Evolutionary conservation across 2,329 filamentous ascomycete species (phyloP).

Genomic region (Gremmenia infestans): DNA sequence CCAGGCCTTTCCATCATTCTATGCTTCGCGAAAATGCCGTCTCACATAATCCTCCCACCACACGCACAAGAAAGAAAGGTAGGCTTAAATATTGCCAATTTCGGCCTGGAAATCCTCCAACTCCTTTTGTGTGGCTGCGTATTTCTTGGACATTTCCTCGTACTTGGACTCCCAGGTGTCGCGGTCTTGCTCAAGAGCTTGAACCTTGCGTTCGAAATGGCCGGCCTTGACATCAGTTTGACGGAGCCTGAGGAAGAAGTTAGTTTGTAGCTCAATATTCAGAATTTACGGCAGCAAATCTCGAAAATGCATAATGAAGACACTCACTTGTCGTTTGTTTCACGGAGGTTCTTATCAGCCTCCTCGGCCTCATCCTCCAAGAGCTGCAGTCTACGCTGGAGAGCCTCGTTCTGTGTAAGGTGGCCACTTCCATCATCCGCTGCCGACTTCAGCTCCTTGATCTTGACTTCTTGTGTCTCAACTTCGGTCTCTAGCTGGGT

Average conservation of each 20-base stretch:
- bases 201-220: slow-evolving; percentile 98
- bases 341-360: slow-evolving; percentile 91
- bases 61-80: slow-evolving; percentile 23
- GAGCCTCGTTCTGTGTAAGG: slow-evolving; percentile 83
- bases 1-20: slow-evolving; percentile 10
- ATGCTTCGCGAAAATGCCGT: slow-evolving; percentile 12
- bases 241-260: slow-evolving; percentile 64
- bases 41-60: slow-evolving; percentile 6
- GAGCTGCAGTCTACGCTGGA: slow-evolving; percentile 88
- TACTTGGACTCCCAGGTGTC: slow-evolving; percentile 97
- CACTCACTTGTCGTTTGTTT: slow-evolving; percentile 96
- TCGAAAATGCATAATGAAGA: slow-evolving; percentile 5
- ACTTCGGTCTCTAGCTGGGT: slow-evolving; percentile 82
- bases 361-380: slow-evolving; percentile 98
- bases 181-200: slow-evolving; percentile 85
- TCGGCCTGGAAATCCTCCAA: slow-evolving; percentile 85
- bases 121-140: slow-evolving; percentile 78
- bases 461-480: slow-evolving; percentile 80
- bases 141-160: slow-evolving; percentile 94
- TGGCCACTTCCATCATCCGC: slow-evolving; percentile 78
- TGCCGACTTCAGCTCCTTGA: slow-evolving; percentile 84
- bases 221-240: slow-evolving; percentile 99
- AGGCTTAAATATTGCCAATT: slow-evolving; percentile 79
- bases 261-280: slow-evolving; percentile 13
- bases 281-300: slow-evolving; percentile 1